These are phyloP conservation scores for Gleditsia sinensis DNA, from an alignment of 306 rosid species.

Conservation along the genomic window DNA sequence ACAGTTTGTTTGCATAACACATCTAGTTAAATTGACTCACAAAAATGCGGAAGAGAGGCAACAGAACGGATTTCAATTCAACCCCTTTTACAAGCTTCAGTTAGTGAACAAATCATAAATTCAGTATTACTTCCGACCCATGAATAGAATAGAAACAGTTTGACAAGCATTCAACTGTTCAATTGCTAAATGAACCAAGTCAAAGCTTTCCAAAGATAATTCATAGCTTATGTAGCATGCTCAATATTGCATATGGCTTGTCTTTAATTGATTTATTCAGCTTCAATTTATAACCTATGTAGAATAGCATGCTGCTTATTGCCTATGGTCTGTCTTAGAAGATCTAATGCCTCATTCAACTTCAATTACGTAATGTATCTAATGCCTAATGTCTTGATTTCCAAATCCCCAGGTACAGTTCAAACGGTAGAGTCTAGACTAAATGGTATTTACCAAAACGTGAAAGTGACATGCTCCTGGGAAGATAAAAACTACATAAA, in stretches of 20 bases:
- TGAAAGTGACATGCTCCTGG: background rate
- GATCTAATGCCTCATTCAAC: no score
- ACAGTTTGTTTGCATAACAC: background rate
- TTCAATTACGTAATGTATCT: background rate
- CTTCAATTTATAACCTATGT: background rate
- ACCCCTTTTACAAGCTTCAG: background rate
- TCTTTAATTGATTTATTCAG: background rate
- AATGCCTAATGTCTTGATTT: no score
- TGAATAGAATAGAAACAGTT: no score
- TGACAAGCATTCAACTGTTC: no score
- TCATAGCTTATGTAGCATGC: background rate
- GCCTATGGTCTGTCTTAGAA: background rate
- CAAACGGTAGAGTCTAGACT: background rate
- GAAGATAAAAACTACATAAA: background rate
- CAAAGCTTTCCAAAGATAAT: background rate
- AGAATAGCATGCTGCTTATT: background rate
- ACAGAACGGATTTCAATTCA: background rate
- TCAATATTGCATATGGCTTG: background rate
- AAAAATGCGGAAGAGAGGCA: background rate
- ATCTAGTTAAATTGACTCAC: background rate
- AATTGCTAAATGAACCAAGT: no score
- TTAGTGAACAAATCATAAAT: no score
- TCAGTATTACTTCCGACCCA: no score
- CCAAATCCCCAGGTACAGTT: background rate
- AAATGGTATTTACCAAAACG: background rate